phyloP scores from a whole-genome alignment of 1,139 yeast genomes.

The Yamadazyma membranifaciens region DNA sequence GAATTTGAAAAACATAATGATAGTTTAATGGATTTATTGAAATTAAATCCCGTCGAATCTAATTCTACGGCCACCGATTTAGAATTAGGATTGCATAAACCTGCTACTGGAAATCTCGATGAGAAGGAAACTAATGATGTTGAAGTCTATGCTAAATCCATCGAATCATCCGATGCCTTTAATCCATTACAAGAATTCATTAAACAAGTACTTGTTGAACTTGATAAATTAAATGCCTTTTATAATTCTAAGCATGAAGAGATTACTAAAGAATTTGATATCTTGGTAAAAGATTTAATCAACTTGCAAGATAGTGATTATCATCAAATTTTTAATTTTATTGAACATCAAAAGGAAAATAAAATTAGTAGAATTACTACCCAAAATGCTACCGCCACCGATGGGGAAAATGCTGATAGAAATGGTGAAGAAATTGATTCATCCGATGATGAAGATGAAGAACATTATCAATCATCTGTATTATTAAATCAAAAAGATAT shows the following conservation, averaged over 20 bases:
- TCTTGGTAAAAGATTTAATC: conserved; percentile 39
- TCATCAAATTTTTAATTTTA: conserved; percentile 28
- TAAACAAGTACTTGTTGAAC: conserved; percentile 53
- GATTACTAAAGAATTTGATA: conserved; percentile 44
- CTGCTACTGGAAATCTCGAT: conserved; percentile 3
- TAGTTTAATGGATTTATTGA: conserved; percentile 1
- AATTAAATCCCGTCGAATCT: background rate
- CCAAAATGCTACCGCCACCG: conserved; percentile 24
- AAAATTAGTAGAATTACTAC: conserved; percentile 24
- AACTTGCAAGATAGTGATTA: conserved; percentile 24
- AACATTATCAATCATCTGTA: conserved; percentile 38
- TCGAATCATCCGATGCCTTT: conserved; percentile 7
- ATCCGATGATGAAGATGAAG: conserved; percentile 35
- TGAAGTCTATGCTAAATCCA: conserved; percentile 1
- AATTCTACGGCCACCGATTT: background rate
- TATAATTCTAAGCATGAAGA: conserved; percentile 49
- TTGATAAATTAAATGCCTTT: conserved; percentile 56
- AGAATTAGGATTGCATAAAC: background rate
- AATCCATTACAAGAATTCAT: conserved; percentile 31
- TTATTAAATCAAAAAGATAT: conserved; percentile 48
- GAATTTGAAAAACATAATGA: conserved; percentile 15
- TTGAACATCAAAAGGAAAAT: conserved; percentile 16
- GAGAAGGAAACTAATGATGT: conserved; percentile 6
- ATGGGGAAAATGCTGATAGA: conserved; percentile 19
- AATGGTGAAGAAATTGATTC: conserved; percentile 38